These are phyloP conservation scores for Fusarium nanum DNA, from an alignment of 2,329 filamentous ascomycete genomes.

Conservation along the genomic window DNA sequence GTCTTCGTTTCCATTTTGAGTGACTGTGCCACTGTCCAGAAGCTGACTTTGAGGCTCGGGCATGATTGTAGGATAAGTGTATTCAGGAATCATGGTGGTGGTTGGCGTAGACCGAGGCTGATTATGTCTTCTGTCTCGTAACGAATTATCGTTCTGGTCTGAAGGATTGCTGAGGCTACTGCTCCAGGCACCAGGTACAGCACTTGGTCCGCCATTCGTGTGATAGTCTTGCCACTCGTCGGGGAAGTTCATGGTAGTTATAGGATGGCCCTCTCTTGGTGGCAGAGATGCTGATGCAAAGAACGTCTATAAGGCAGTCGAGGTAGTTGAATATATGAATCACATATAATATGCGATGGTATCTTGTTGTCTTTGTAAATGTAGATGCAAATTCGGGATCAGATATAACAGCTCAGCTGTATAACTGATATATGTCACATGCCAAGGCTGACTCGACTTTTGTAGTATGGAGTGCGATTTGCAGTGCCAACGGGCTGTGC, in stretches of 20 bases:
- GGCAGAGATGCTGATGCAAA: background rate
- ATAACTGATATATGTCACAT: background rate
- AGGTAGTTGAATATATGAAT: background rate
- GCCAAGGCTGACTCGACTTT: constrained; percentile 18
- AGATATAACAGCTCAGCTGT: background rate
- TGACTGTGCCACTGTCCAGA: background rate
- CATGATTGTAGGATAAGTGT: background rate
- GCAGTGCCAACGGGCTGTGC: background rate
- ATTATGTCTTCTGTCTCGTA: background rate
- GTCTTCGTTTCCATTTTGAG: background rate
- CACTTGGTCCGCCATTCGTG: background rate
- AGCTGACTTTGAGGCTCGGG: background rate
- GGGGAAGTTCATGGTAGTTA: constrained; percentile 16
- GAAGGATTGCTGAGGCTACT: background rate
- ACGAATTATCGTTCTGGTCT: background rate
- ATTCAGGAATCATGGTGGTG: background rate
- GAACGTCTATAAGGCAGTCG: background rate
- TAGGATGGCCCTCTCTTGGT: background rate
- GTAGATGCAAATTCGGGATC: background rate
- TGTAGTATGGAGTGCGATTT: constrained; percentile 16
- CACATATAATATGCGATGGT: background rate
- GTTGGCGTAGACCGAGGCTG: background rate
- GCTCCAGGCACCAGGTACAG: background rate
- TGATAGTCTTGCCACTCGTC: constrained; percentile 12
- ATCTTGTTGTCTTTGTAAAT: background rate